Evolutionary conservation across 202 grass and related monocot species (phyloP), one percentile per base, ranked within the genome.

Genomic region (Zoysia matrella): DNA sequence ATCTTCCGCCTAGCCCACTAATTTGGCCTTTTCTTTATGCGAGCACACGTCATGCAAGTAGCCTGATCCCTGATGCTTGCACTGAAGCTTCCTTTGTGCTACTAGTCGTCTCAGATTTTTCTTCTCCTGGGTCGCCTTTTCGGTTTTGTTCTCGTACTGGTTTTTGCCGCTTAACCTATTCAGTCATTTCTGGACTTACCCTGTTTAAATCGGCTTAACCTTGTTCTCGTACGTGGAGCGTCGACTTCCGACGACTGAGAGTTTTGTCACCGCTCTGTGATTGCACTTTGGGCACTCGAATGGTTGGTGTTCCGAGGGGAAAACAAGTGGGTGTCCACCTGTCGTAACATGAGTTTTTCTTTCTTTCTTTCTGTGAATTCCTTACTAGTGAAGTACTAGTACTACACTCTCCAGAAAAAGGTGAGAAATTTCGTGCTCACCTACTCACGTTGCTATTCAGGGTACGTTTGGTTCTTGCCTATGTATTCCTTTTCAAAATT

Each of bases 1-100:
- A 57, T n/a, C 64, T 65, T 43, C 57, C 1, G 79, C 47, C 3
- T 42, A 6, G 15, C 66, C 76, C 81, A 80, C 86, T 76, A 65
- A 80, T 22, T 22, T 22, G 22, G 11, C 74, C 48, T 76, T 84
- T 84, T 3, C 68, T 12, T 56, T 41, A 7, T 67, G 50, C 75
- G 55, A 43, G 80, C 74, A 83, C 74, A 69, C 61, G 47, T 39
- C 47, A 14, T 69, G 41, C 81, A 69, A 79, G 81, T 84, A 42
- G 81, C 22, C 22, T 22, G 22, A 22, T 22, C 22, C 1, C 55
- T 43, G 12, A 43, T 75, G 57, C 63, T 84, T 2, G 39, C n/a
- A 1, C 49, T 55, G 62, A 74, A 22, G 22, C 22, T 22, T 22
- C 22, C 22, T 22, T 22, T 22, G 22, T 22, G 22, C 22, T 22